A percentile compares a stretch with the other conserved stretches of the same genome.
Evolutionary conservation across 768 basidiomycete species (phyloP).

Genomic region (Trametes cubensis): DNA sequence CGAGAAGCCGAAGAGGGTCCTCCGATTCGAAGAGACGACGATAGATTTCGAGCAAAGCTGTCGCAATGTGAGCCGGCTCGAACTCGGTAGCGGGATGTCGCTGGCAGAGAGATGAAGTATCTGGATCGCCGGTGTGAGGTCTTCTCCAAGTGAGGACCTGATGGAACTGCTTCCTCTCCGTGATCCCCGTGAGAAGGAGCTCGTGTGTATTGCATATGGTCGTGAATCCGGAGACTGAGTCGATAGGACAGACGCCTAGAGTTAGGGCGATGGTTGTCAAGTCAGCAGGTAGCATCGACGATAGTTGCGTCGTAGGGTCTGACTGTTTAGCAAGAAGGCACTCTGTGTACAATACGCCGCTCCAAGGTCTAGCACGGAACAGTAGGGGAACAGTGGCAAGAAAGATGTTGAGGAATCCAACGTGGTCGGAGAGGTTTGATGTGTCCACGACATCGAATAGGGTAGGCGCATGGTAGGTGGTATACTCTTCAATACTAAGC

Average conservation of each 20-base stretch:
- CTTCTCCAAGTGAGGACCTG: conserved; percentile 41
- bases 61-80: too few species aligned
- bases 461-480: conserved; percentile 32
- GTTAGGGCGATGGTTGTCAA: conserved; percentile 42
- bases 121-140: conserved; percentile 1
- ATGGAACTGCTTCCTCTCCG: conserved; percentile 32
- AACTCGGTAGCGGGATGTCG: neutral
- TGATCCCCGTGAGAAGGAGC: conserved; percentile 15
- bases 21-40: neutral
- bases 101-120: conserved; percentile 16
- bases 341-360: conserved; percentile 44
- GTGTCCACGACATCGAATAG: conserved; percentile 51
- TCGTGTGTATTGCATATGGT: conserved; percentile 44
- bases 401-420: conserved; percentile 37
- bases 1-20: neutral
- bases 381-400: conserved; percentile 41
- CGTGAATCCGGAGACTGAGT: conserved; percentile 42
- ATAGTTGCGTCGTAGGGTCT: conserved; percentile 34
- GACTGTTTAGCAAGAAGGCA: conserved; percentile 37
- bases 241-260: conserved; percentile 43
- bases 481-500: conserved; percentile 41
- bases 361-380: conserved; percentile 19
- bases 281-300: conserved; percentile 37
- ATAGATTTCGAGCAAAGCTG: neutral
- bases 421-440: conserved; percentile 51